These are phyloP conservation scores for Chenopodium suecicum DNA, from an alignment of 148 eudicot species.

Conservation along the genomic window DNA sequence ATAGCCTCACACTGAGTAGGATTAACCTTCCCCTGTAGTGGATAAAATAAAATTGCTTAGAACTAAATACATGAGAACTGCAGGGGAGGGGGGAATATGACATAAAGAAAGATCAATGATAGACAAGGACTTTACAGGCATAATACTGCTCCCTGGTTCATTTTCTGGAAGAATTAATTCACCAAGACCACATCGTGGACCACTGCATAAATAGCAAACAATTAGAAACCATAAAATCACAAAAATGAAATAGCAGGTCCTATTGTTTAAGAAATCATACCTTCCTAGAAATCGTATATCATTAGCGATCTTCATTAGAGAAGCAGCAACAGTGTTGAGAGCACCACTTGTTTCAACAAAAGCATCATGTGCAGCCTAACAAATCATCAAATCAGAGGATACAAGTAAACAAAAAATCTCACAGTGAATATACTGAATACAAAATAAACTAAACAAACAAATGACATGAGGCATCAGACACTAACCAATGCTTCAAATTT, in stretches of 20 bases:
- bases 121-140: conserved; percentile 65
- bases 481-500: conserved; percentile 95
- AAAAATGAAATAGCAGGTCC: conserved; percentile 11
- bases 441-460: background rate
- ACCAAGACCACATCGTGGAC: conserved; percentile 98
- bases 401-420: background rate
- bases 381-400: background rate
- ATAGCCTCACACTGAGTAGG: conserved; percentile 99
- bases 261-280: conserved; percentile 30
- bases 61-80: background rate
- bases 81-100: background rate
- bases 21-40: conserved; percentile 84
- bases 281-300: conserved; percentile 95
- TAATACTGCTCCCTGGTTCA: conserved; percentile 99
- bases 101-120: background rate
- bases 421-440: background rate
- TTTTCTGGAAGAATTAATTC: conserved; percentile 98
- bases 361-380: conserved; percentile 97
- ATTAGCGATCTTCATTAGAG: conserved; percentile 96
- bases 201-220: conserved; percentile 47
- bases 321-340: conserved; percentile 78
- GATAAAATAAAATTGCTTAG: conserved; percentile 8
- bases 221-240: conserved; percentile 12
- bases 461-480: background rate
- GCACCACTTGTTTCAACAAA: conserved; percentile 96